Conservation (phyloP, 1,284 basidiomycete genomes). For the Phaffia rhodozyma region DNA sequence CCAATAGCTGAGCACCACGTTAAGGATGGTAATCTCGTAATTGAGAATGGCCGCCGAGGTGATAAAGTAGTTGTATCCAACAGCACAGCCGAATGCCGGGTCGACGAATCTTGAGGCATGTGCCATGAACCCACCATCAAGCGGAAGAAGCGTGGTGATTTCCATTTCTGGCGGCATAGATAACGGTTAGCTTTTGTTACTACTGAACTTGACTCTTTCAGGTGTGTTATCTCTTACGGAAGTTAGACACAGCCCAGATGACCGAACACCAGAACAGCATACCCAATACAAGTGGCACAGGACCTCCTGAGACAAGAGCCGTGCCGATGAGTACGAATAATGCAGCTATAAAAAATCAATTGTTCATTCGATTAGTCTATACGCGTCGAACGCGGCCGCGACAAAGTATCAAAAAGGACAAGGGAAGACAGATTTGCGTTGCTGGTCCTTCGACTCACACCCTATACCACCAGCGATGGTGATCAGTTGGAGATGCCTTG, state of each 20-base stretch:
- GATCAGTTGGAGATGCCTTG: constrained; percentile 26
- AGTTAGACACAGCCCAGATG: constrained; percentile 20
- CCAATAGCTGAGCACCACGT: constrained; percentile 27
- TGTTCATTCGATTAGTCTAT: no score
- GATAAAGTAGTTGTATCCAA: constrained; percentile 26
- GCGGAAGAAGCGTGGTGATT: constrained; percentile 16
- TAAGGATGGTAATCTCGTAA: constrained; percentile 28
- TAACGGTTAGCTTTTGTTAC: no score
- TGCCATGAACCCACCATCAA: constrained; percentile 17
- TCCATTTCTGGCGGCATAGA: not conserved
- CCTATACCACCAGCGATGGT: constrained; percentile 20
- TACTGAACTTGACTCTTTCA: no score
- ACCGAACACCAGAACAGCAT: not conserved
- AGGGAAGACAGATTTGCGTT: no score
- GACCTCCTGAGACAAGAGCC: constrained; percentile 22
- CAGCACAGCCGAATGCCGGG: constrained; percentile 20
- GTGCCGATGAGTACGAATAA: constrained; percentile 25
- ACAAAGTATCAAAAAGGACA: no score
- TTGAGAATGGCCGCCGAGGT: constrained; percentile 23
- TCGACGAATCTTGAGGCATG: constrained; percentile 17
- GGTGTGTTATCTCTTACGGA: not conserved
- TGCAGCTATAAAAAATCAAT: constrained; percentile 20
- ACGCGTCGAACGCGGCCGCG: no score
- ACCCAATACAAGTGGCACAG: constrained; percentile 24
- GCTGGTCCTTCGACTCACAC: no score